Base-by-base conservation (phyloP, 2,329 filamentous ascomycete species). In the Aureobasidium pullulans region DNA sequence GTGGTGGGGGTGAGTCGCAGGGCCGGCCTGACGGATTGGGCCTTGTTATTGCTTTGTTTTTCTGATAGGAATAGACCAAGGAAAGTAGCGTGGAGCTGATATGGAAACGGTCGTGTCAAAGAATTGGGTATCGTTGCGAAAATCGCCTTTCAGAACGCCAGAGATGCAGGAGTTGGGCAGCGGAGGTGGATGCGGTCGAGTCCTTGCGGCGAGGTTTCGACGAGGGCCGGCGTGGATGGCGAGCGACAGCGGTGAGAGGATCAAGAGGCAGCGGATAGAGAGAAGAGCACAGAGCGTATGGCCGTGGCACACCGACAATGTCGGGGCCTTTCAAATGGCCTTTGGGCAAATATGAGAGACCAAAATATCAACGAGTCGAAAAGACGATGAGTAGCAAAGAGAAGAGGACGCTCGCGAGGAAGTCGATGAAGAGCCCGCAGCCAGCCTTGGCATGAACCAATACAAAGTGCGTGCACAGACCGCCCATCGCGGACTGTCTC, bases 301-400 rank as follows among this genome's bases (percentile, higher is more conserved):
- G 67, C 61, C 69, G 62, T 64, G 65, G 65, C 69, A 70, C 69
- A 71, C 66, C 67, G 69, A 67, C 68, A 62, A 64, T 66, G 68
- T 67, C 66, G 66, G 68, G 69, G 69, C 69, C 68, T 67, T 70
- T 56, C 47, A 60, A 62, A 62, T 66, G 66, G 67, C 66, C 67
- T 65, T 57, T 57, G 47, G 50, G 40, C 29, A 53, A 50, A 62
- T 63, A 57, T 47, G 65, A 52, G 54, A 54, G 60, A 64, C 60
- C 63, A 53, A 34, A 67, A 68, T 66, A 65, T 62, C 52, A 60
- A 93, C 77, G 79, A 19, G 54, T 64, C 48, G 54, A 40, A 34
- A 15, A 48, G 39, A 48, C 19, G 54, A 48, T 42, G 54, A 60
- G 47, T 63, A 62, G 62, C 60, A 60, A 59, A 23, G 57, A 57